These are phyloP conservation scores for Talaromyces sp. DNA, from an alignment of 2,329 filamentous ascomycete genomes.

Conservation along the genomic window DNA sequence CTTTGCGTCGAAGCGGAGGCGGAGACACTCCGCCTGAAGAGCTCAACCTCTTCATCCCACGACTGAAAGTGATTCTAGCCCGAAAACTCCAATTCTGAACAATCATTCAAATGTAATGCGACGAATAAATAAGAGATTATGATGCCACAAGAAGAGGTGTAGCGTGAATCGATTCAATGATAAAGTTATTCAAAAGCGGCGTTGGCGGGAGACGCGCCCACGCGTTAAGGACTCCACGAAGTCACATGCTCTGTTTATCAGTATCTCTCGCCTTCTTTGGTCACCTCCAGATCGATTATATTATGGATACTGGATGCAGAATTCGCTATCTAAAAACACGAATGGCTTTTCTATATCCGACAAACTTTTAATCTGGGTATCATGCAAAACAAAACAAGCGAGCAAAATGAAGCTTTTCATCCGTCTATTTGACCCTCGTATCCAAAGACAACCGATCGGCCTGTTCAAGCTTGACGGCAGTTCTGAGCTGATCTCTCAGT, in stretches of 20 bases:
- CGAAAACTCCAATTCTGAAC: constrained; percentile 23
- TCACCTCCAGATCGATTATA: not conserved
- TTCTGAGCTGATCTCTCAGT: constrained; percentile 52
- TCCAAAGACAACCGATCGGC: constrained; percentile 57
- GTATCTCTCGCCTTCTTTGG: not conserved
- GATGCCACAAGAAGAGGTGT: not conserved
- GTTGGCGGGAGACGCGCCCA: constrained; percentile 12
- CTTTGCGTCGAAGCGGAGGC: constrained; percentile 52
- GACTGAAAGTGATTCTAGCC: constrained; percentile 13
- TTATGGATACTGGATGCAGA: too few relatives aligned
- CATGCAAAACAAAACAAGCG: constrained; percentile 15
- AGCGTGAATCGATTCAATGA: not conserved
- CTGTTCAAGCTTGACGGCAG: constrained; percentile 51
- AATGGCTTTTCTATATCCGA: not conserved
- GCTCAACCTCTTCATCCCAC: constrained; percentile 31
- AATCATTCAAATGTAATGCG: constrained; percentile 10
- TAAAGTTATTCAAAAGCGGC: not conserved
- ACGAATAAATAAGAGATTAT: not conserved
- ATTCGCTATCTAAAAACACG: not conserved
- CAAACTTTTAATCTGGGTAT: constrained; percentile 9
- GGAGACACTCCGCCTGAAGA: constrained; percentile 49
- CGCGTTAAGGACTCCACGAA: constrained; percentile 27
- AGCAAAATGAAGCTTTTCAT: not conserved
- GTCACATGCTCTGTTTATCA: constrained; percentile 31
- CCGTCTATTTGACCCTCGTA: constrained; percentile 51